phyloP scores from a whole-genome alignment of 2,329 filamentous ascomycete species.

The Colletotrichum tabaci region DNA sequence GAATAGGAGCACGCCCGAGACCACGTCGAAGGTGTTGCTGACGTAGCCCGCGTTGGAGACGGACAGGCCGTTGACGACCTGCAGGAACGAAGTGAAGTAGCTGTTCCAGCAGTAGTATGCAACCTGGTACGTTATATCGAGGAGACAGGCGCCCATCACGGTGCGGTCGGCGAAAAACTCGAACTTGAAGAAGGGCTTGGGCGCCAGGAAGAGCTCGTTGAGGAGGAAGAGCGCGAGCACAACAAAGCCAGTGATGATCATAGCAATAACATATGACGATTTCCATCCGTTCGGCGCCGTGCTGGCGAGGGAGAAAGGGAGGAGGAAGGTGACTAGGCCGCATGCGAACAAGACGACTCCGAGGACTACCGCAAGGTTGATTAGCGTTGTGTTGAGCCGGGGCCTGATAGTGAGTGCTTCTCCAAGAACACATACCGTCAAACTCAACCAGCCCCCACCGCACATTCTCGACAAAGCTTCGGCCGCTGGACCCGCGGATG shows the following conservation, averaged over 20 bases:
- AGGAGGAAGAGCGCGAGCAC: conserved; percentile 69
- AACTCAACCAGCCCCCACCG: conserved; percentile 69
- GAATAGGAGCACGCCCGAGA: conserved; percentile 65
- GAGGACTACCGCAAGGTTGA: not conserved
- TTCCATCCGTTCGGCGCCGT: conserved; percentile 65
- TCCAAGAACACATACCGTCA: conserved; percentile 58
- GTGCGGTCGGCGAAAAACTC: conserved; percentile 66
- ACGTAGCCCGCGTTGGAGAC: conserved; percentile 63
- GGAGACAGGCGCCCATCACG: conserved; percentile 65
- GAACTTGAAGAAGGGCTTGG: conserved; percentile 69
- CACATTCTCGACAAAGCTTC: conserved; percentile 63
- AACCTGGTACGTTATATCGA: conserved; percentile 61
- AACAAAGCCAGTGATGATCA: conserved; percentile 73
- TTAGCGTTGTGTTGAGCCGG: not conserved
- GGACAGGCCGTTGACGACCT: conserved; percentile 63
- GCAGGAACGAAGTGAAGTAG: conserved; percentile 70
- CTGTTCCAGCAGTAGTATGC: conserved; percentile 68
- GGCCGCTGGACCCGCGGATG: conserved; percentile 55
- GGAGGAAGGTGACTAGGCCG: conserved; percentile 73
- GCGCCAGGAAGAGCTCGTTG: conserved; percentile 72
- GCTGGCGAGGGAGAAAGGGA: conserved; percentile 73
- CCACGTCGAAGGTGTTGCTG: conserved; percentile 65
- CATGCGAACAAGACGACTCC: conserved; percentile 67
- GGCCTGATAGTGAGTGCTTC: not conserved
- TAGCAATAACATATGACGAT: conserved; percentile 69